Conservation (phyloP, 805 yeast species). For the Candida nonsorbophila region DNA sequence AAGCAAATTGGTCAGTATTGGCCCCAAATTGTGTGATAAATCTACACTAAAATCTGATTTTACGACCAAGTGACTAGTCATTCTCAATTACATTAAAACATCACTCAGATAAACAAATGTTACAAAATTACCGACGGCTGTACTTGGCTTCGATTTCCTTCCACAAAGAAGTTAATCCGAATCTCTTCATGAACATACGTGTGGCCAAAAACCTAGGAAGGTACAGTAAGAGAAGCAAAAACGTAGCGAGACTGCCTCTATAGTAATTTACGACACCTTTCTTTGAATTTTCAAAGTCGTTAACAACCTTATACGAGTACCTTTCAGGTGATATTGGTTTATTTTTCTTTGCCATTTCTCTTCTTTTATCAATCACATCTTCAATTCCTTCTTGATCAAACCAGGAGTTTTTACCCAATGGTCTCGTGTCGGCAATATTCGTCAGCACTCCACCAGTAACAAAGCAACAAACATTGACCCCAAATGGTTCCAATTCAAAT, state of each 20-base stretch:
- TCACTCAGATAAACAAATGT: too few relatives aligned
- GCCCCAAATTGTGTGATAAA: too few relatives aligned
- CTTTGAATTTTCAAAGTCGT: conserved; percentile 36
- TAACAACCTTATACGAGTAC: conserved; percentile 53
- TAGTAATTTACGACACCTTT: conserved; percentile 41
- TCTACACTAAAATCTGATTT: too few relatives aligned
- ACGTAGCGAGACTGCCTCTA: conserved; percentile 46
- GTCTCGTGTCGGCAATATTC: conserved; percentile 61
- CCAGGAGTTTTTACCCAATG: conserved; percentile 51
- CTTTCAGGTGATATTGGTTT: conserved; percentile 55
- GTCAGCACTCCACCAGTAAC: conserved; percentile 76
- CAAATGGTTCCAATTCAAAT: conserved; percentile 66
- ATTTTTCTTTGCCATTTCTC: conserved; percentile 53
- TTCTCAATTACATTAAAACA: too few relatives aligned
- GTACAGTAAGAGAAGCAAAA: conserved; percentile 27
- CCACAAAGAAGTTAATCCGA: conserved; percentile 22
- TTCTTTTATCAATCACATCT: conserved; percentile 45
- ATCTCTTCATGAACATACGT: conserved; percentile 29
- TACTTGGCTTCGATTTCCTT: conserved; percentile 16
- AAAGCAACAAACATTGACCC: conserved; percentile 62
- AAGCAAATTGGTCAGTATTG: too few relatives aligned
- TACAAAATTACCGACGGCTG: too few relatives aligned
- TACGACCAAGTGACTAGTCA: too few relatives aligned
- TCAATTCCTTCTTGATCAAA: conserved; percentile 48
- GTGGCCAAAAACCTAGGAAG: conserved; percentile 49